Base-by-base conservation (phyloP, 129 eudicot species). In the Tagetes patula region DNA sequence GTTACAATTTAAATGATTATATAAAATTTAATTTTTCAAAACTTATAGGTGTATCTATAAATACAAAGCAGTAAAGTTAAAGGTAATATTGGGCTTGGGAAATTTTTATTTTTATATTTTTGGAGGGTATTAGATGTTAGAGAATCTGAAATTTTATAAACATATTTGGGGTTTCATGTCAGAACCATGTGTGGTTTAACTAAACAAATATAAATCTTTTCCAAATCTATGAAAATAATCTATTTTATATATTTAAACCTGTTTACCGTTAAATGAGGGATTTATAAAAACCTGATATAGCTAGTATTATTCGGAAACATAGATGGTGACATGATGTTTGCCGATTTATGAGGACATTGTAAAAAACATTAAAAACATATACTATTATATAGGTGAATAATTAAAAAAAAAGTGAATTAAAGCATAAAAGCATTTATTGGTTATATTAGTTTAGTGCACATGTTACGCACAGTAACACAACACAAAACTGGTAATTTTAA, bases 131-230 rank as follows among this genome's bases (percentile, higher is more conserved):
- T 61, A 60, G 34, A 62, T 73, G 77, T 73, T 7, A 12, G 20
- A 30, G 76, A 55, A 73, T 73, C 60, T 43, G 6, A 47, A 47
- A 9, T 11, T 55, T n/a, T 56, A 20, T 11, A 56, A 71, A 55
- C 32, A 58, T 56, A 39, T 55, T 43, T 10, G 65, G 42, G 61
- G 56, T 55, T 76, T 45, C 74, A 67, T 76, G 80, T 76, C 80
- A 76, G 74, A 56, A 55, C 80, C 74, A 76, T 67, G 80, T 76
- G 74, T 47, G 12, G n/a, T 37, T 0, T 43, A 12, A 73, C 34
- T 56, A 6, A 1, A 56, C 43, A 45, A 45, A 46, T 32, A 12
- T 73, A 6, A 45, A 58, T n/a, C 46, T 8, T 32, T 69, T 46
- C 38, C 60, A 45, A 58, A 43, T 6, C 9, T 34, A 8, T 0